Percentiles rank a stretch among this genome's conserved stretches.
Conservation (phyloP, 2,329 filamentous ascomycete genomes). For the Coniochaeta pulveracea region DNA sequence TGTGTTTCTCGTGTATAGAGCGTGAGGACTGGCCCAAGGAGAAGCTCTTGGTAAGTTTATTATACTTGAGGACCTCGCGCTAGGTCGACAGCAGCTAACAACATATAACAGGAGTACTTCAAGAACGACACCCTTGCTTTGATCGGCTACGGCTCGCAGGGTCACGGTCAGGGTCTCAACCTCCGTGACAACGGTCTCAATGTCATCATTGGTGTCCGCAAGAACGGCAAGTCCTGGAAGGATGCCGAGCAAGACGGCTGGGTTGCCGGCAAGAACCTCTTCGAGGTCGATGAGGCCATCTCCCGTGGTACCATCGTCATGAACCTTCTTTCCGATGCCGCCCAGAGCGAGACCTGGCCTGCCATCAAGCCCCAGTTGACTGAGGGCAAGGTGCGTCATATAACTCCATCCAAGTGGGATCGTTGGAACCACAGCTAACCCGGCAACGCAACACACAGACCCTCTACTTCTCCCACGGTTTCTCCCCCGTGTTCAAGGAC, state of each 20-base stretch:
- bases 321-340: slow-evolving; percentile 97
- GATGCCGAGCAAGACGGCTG: slow-evolving; percentile 95
- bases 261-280: slow-evolving; percentile 97
- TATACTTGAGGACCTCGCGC: too few species aligned
- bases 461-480: slow-evolving; percentile 99
- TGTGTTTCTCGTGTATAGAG: slow-evolving; percentile 42
- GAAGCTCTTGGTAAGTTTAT: slow-evolving; percentile 87
- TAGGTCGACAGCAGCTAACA: background rate
- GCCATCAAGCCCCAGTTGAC: slow-evolving; percentile 94
- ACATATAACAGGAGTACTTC: slow-evolving; percentile 73
- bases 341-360: slow-evolving; percentile 98
- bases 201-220: slow-evolving; percentile 97
- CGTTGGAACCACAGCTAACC: background rate
- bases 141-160: slow-evolving; percentile 96
- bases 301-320: slow-evolving; percentile 88
- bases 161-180: slow-evolving; percentile 98
- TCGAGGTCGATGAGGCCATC: slow-evolving; percentile 96
- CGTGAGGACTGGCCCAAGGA: slow-evolving; percentile 96
- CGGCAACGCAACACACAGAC: slow-evolving; percentile 45
- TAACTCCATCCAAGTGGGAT: slow-evolving; percentile 4
- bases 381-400: slow-evolving; percentile 78
- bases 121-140: slow-evolving; percentile 98
- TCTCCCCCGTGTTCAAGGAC: slow-evolving; percentile 99
- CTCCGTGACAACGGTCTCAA: slow-evolving; percentile 99
- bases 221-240: slow-evolving; percentile 97